Percentiles rank a stretch among this genome's conserved stretches.
Evolutionary conservation across 148 eudicot genomes (phyloP).

Genomic region (Cornus suecica): DNA sequence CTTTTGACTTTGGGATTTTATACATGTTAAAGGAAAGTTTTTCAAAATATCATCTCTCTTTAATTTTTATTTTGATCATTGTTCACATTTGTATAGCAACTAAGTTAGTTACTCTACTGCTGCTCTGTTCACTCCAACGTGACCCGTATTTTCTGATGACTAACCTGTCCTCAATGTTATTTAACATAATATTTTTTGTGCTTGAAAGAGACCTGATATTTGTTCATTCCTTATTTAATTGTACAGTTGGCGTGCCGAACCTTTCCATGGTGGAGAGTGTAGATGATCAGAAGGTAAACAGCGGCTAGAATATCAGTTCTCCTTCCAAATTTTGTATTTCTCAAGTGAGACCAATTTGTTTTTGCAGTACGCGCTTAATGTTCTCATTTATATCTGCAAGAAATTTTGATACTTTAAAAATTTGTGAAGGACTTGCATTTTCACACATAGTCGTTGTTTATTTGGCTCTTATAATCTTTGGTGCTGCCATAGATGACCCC

Average conservation of each 20-base stretch:
- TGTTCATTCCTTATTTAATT: constrained; percentile 6
- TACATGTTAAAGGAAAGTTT: no score
- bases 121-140: neutral
- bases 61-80: neutral
- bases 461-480: neutral
- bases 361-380: neutral
- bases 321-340: neutral
- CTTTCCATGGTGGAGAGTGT: constrained; percentile 93
- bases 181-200: neutral
- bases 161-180: neutral
- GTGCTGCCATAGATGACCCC: neutral
- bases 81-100: neutral
- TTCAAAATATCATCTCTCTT: neutral
- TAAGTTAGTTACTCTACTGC: neutral
- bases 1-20: neutral
- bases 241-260: constrained; percentile 80
- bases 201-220: constrained; percentile 7
- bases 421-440: no score
- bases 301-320: neutral
- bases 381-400: no score
- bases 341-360: constrained; percentile 2
- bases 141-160: neutral
- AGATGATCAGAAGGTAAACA: constrained; percentile 90
- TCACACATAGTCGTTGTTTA: neutral
- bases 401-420: no score